Conservation (phyloP, 1,284 basidiomycete species). For the Pterula multifida region DNA sequence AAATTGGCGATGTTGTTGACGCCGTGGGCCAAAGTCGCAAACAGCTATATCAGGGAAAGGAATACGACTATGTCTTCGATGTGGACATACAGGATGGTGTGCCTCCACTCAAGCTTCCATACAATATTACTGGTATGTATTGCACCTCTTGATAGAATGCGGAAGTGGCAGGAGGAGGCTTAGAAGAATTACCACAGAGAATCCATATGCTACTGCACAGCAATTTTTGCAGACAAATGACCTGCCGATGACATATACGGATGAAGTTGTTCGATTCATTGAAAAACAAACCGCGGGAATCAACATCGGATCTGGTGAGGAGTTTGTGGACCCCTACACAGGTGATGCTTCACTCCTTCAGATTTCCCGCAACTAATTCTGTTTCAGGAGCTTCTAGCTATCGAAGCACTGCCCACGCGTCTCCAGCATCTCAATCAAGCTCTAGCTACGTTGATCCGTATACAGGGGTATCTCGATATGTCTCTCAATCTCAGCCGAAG, state of each 20-base stretch:
- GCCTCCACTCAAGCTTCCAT: slow-evolving; percentile 90
- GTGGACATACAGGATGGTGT: slow-evolving; percentile 92
- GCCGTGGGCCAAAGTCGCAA: slow-evolving; percentile 82
- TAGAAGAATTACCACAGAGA: too few species aligned
- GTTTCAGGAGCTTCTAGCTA: slow-evolving; percentile 48
- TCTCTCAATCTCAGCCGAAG: slow-evolving; percentile 12
- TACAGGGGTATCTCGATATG: slow-evolving; percentile 27
- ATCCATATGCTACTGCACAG: slow-evolving; percentile 85
- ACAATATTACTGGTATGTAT: slow-evolving; percentile 69
- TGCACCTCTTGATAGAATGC: too few species aligned
- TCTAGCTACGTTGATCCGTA: slow-evolving; percentile 27
- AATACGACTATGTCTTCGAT: slow-evolving; percentile 98
- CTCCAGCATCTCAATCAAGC: slow-evolving; percentile 12
- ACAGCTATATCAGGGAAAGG: slow-evolving; percentile 82
- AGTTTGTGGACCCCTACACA: slow-evolving; percentile 87
- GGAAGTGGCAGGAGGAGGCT: slow-evolving; percentile 2
- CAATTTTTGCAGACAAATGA: slow-evolving; percentile 81
- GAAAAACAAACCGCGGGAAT: slow-evolving; percentile 83
- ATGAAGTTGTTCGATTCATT: slow-evolving; percentile 91
- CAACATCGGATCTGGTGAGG: slow-evolving; percentile 43
- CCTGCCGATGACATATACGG: slow-evolving; percentile 72
- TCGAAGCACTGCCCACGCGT: slow-evolving; percentile 26
- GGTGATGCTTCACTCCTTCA: slow-evolving; percentile 28
- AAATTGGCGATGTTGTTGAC: slow-evolving; percentile 93
- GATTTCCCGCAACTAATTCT: slow-evolving; percentile 4